Conservation (phyloP, 345 rosid genomes). For the Citrus australasica region DNA sequence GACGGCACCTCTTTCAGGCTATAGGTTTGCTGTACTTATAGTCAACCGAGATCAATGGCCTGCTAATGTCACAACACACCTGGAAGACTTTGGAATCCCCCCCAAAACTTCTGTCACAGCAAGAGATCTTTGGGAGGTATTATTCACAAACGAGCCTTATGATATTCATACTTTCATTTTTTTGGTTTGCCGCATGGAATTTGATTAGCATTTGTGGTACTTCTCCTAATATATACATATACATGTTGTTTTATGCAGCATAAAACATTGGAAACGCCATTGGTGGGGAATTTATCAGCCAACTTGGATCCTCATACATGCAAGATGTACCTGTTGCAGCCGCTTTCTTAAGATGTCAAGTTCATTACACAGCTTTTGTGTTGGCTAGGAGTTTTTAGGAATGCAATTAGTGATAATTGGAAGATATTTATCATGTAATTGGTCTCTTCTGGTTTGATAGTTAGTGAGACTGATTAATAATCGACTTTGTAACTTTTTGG, state of each 20-base stretch:
- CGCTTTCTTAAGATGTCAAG: conserved; percentile 32
- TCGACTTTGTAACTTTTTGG: neutral
- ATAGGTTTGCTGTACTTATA: conserved; percentile 53
- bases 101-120: conserved; percentile 40
- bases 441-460: neutral
- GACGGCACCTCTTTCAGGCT: conserved; percentile 65
- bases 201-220: neutral
- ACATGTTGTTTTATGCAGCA: conserved; percentile 45
- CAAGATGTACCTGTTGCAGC: conserved; percentile 80
- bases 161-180: neutral
- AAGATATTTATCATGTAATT: neutral
- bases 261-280: conserved; percentile 48
- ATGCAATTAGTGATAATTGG: too few species aligned
- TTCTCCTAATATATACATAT: neutral
- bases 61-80: conserved; percentile 45
- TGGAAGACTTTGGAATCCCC: conserved; percentile 67
- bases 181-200: neutral
- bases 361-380: neutral
- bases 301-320: conserved; percentile 55
- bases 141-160: neutral
- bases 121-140: conserved; percentile 81
- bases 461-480: neutral
- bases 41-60: conserved; percentile 46
- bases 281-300: conserved; percentile 59
- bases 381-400: too few species aligned